Evolutionary conservation across 2,329 filamentous ascomycete genomes (phyloP), one percentile per base, ranked within the genome.

Genomic region (Pestalotiopsis sp.): DNA sequence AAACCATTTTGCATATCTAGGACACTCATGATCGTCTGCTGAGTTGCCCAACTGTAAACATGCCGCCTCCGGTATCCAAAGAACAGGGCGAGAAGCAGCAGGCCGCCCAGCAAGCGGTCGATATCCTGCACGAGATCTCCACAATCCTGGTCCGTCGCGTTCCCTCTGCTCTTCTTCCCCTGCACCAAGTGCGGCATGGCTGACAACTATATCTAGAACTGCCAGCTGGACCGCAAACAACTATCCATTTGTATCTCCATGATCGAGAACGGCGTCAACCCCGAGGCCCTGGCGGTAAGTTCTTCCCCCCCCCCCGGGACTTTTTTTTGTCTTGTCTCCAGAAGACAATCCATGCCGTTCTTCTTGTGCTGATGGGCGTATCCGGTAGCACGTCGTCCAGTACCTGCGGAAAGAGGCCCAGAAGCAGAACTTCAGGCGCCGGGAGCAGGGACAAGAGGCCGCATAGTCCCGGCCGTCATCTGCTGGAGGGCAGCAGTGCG

Each of bases 221-320:
- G 95, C 70, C 89, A 97, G 71, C 89, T 99, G 59, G 94, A 98
- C 79, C 90, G 95, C 39, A 91, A 94, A 66, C 94, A 94, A 22
- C 85, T 99, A 20, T 97, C 94, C 3, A 93, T 98, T 70, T 99
- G 96, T 80, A 95, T 98, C 69, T 97, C 94, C 66, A 88, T 99
- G 79, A 97, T 99, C 73, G 96, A 99, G 81, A 97, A 97, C 76
- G 96, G 96, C 14, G 94, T 98, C 38, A 97, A 97, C 77, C 96
- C 96, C 0, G 95, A 98, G 78, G 96, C 95, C 1, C 84, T 99
- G 39, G 94, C 95, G 26, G 96, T 98, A 86, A 76, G 93, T n/a
- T 9, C 9, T 17, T 9, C 9, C 14, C 4, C 24, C 1, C 26
- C n/a, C n/a, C 24, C 24, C 24, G 24, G 26, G 44, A 2, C 30